Evolutionary conservation across 768 basidiomycete species (phyloP), one percentile per base, ranked within the genome.

Genomic region (Sarcomyxa edulis): DNA sequence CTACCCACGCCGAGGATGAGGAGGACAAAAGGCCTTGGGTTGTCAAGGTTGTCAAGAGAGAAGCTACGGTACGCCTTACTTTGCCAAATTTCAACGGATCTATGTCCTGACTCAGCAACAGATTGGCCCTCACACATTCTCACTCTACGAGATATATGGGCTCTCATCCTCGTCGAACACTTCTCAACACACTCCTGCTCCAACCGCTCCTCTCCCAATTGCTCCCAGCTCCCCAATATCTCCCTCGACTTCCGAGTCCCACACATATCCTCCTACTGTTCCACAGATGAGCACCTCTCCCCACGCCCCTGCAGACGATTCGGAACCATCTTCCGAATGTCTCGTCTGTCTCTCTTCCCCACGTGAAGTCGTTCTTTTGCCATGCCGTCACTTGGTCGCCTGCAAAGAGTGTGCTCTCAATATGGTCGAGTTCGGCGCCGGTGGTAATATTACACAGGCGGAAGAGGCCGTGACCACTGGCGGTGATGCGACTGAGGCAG

Each of bases 361-460:
- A 1, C 76, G 90, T 33, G 90, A 95, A 53, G 93, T 97, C 28
- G 90, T 97, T 6, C 76, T 97, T 9, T 75, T 96, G 5, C 93
- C 93, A 0, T 97, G 93, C 58, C 68, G 93, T 32, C 93, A 97
- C 62, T 73, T 97, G 21, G 93, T 97, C 42, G 93, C 93, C 4
- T 97, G 93, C 66, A 83, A 87, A 52, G 93, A 95, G 32, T 97
- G 93, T 53, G 93, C 93, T 1, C 62, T 96, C 37, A 95, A 95
- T 55, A 97, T 97, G 93, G 84, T 97, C 34, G 93, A 97, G 58
- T 97, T 92, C 56, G 93, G 93, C 20, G 93, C 93, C 0, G 93
- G 93, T 3, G 93, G 93, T 3, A 81, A 72, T 33, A 85, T 95
- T 35, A 74, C 71, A n/a, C 81, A 87, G 36, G 50, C 62, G 2